Conservation (phyloP, 2,329 filamentous ascomycete species). For the Rosellinia necatrix region DNA sequence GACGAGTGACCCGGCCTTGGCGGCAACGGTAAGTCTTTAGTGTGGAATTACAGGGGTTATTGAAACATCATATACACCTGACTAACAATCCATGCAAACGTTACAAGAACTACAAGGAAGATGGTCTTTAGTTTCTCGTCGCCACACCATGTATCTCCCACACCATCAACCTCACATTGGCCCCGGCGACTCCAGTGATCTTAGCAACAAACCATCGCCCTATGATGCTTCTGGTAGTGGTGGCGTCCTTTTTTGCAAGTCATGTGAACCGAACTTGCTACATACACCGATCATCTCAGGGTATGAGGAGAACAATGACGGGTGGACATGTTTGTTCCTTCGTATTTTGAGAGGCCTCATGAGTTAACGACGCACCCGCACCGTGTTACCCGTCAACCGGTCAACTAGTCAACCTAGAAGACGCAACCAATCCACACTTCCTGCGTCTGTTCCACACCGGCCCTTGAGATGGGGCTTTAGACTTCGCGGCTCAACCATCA, state of each 20-base stretch:
- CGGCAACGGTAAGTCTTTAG: not conserved
- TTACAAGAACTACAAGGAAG: not conserved
- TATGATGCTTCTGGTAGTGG: not conserved
- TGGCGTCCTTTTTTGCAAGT: not conserved
- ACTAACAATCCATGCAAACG: not conserved
- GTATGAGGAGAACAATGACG: too few species aligned
- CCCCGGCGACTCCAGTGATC: not conserved
- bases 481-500: not conserved
- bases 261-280: not conserved
- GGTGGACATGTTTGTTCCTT: not conserved
- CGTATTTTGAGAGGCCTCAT: not conserved
- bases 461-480: not conserved
- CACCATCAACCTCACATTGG: not conserved
- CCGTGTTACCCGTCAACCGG: not conserved
- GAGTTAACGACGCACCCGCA: not conserved
- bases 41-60: not conserved
- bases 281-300: too few species aligned
- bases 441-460: not conserved
- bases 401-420: not conserved
- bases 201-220: not conserved
- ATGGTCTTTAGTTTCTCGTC: not conserved
- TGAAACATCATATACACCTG: not conserved
- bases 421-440: not conserved
- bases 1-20: not conserved
- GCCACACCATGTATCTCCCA: not conserved